phyloP scores from a whole-genome alignment of 805 yeast species.

The Wickerhamomyces pijperi region DNA sequence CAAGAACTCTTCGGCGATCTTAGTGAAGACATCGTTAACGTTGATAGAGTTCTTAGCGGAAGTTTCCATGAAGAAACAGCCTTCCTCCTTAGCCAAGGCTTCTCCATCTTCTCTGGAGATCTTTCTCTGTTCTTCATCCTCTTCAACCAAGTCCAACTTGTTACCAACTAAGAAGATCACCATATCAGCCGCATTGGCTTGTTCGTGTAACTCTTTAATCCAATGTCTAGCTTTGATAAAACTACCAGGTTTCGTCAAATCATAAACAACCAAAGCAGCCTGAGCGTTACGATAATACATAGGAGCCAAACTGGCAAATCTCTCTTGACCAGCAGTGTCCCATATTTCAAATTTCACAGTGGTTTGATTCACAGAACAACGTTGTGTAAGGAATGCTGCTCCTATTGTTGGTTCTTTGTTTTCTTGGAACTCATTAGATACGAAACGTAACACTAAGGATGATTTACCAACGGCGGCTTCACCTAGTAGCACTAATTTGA shows the following conservation, averaged over 20 bases:
- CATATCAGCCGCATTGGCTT: slow-evolving; percentile 75
- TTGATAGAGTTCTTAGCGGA: slow-evolving; percentile 86
- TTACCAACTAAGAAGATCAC: slow-evolving; percentile 91
- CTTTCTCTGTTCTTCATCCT: slow-evolving; percentile 48
- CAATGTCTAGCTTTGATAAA: slow-evolving; percentile 95
- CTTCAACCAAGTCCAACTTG: slow-evolving; percentile 70
- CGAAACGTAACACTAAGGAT: slow-evolving; percentile 83
- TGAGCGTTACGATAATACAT: slow-evolving; percentile 97
- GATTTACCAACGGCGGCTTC: slow-evolving; percentile 99
- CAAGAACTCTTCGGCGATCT: slow-evolving; percentile 44
- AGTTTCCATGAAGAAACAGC: slow-evolving; percentile 82
- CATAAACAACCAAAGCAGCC: slow-evolving; percentile 93
- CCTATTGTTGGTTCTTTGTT: slow-evolving; percentile 97
- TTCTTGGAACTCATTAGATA: slow-evolving; percentile 91
- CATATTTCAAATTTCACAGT: slow-evolving; percentile 80
- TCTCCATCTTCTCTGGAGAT: slow-evolving; percentile 82
- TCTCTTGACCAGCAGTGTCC: slow-evolving; percentile 98
- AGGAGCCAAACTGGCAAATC: slow-evolving; percentile 93
- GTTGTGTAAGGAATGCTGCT: slow-evolving; percentile 92
- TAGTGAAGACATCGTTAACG: slow-evolving; percentile 84
- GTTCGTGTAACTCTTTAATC: slow-evolving; percentile 94
- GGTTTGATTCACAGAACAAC: slow-evolving; percentile 76
- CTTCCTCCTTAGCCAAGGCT: slow-evolving; percentile 83
- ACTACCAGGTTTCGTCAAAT: slow-evolving; percentile 88
- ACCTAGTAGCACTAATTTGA: slow-evolving; percentile 84